Conservation (phyloP, 805 yeast genomes). For the Wickerhamomyces tratensis region DNA sequence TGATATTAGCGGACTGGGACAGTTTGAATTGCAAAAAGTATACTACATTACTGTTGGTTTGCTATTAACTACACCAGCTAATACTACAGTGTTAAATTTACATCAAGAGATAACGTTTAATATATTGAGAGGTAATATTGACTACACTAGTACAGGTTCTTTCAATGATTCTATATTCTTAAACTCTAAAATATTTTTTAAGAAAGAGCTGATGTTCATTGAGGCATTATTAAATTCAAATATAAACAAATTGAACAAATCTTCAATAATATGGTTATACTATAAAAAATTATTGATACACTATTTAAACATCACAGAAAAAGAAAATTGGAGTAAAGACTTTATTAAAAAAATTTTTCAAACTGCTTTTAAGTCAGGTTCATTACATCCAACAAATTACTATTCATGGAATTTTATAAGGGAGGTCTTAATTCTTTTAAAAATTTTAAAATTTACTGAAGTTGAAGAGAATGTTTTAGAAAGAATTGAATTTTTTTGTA, state of each 20-base stretch:
- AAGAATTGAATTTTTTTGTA: constrained; percentile 17
- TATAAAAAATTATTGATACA: constrained; percentile 20
- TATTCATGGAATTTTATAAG: constrained; percentile 29
- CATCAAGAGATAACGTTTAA: constrained; percentile 19
- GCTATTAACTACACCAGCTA: constrained; percentile 26
- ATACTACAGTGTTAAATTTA: constrained; percentile 21
- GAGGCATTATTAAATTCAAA: constrained; percentile 21
- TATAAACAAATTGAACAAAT: constrained; percentile 25
- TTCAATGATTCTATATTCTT: neutral
- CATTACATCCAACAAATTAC: constrained; percentile 25
- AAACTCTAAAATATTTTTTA: constrained; percentile 6
- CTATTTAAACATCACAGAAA: neutral
- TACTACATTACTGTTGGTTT: constrained; percentile 23
- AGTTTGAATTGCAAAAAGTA: constrained; percentile 1
- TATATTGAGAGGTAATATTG: constrained; percentile 2
- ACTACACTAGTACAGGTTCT: neutral
- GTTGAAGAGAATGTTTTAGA: constrained; percentile 1
- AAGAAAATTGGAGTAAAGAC: neutral
- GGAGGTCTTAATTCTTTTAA: neutral
- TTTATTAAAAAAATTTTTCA: constrained; percentile 4
- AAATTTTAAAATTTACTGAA: neutral
- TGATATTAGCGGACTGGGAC: neutral
- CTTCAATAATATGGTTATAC: constrained; percentile 27
- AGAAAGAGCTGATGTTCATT: constrained; percentile 11
- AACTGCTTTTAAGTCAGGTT: constrained; percentile 19